Conservation (phyloP, 2,329 filamentous ascomycete species). For the Xylariaceae sp. region DNA sequence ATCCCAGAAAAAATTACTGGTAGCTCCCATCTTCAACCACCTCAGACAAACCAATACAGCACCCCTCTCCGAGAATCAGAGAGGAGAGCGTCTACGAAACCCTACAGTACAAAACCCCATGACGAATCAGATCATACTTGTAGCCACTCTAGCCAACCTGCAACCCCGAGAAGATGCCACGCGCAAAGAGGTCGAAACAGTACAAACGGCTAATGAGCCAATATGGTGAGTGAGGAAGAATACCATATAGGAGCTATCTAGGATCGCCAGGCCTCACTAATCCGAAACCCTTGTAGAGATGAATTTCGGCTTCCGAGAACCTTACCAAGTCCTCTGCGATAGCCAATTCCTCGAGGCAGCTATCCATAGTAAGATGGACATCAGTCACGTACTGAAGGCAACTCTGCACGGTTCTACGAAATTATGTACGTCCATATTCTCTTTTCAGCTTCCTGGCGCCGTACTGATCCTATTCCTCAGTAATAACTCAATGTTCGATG, state of each 20-base stretch:
- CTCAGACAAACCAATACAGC: background rate
- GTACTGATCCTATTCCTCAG: constrained; percentile 55
- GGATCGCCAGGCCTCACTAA: constrained; percentile 4
- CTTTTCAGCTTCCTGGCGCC: constrained; percentile 71
- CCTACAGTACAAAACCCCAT: background rate
- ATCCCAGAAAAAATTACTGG: constrained; percentile 2
- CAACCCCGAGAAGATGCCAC: constrained; percentile 37
- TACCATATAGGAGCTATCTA: background rate
- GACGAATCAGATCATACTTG: background rate
- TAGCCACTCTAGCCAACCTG: background rate
- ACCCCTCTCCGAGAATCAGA: background rate
- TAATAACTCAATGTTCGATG: constrained; percentile 84
- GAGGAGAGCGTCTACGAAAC: background rate
- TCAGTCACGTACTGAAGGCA: constrained; percentile 76
- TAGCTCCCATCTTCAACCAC: background rate
- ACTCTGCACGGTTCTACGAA: constrained; percentile 73
- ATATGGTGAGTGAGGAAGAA: constrained; percentile 57
- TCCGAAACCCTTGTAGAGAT: constrained; percentile 51
- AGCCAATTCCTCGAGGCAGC: constrained; percentile 85
- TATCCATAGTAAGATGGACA: constrained; percentile 85
- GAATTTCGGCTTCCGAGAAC: constrained; percentile 88
- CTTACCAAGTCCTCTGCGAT: constrained; percentile 92
- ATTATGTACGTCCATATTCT: constrained; percentile 17
- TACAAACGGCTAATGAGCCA: constrained; percentile 94
- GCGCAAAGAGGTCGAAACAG: constrained; percentile 72